Evolutionary conservation across 257 asterid genomes (phyloP).

Genomic region (Przewalskia tangutica): DNA sequence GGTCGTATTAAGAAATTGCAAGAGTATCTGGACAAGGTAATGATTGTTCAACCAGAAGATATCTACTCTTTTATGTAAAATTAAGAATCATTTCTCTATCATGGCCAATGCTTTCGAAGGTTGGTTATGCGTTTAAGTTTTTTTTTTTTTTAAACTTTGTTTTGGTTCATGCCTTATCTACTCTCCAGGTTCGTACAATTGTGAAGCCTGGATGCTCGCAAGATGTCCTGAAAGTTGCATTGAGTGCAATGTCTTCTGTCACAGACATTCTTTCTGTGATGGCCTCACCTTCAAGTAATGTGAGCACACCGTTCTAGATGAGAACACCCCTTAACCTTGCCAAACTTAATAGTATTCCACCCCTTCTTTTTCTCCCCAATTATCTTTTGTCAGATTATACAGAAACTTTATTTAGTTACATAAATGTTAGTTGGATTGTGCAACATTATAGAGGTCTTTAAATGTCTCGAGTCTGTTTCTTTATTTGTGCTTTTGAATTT

Average conservation of each 20-base stretch:
- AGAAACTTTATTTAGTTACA: background rate
- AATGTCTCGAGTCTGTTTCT: background rate
- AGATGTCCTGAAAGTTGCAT: slow-evolving; percentile 88
- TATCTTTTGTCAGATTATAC: background rate
- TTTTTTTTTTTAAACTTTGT: background rate
- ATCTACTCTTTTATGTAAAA: background rate
- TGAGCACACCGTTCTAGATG: slow-evolving; percentile 35
- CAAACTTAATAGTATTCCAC: background rate
- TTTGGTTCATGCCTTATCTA: background rate
- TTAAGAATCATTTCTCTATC: background rate
- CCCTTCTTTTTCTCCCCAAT: background rate
- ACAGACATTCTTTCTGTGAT: slow-evolving; percentile 66
- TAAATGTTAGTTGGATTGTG: background rate
- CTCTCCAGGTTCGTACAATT: slow-evolving; percentile 67
- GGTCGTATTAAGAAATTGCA: slow-evolving; percentile 68
- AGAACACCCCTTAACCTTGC: background rate
- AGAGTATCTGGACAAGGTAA: slow-evolving; percentile 55
- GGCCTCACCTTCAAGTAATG: slow-evolving; percentile 23
- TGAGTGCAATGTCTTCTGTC: slow-evolving; percentile 89
- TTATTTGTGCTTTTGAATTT: background rate
- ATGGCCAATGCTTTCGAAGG: background rate
- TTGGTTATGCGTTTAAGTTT: background rate
- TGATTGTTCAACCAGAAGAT: background rate
- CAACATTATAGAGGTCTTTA: background rate
- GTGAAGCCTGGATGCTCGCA: slow-evolving; percentile 99